Evolutionary conservation across 768 basidiomycete genomes (phyloP).

Genomic region (Dacryopinax spathularia): DNA sequence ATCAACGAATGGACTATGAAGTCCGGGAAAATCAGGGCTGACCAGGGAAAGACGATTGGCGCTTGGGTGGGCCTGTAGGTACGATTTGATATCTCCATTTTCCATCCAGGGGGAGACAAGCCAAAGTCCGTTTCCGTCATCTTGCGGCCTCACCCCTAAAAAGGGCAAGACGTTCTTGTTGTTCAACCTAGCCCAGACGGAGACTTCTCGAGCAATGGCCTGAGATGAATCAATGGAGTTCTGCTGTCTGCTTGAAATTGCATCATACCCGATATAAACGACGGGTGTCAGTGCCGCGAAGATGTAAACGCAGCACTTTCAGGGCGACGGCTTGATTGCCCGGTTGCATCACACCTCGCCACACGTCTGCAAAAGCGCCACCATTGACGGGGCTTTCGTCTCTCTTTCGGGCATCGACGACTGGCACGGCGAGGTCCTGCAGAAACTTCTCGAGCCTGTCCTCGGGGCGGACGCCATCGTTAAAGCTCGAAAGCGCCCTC

Average conservation of each 20-base stretch:
- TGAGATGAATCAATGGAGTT: neutral
- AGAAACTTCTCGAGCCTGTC: neutral
- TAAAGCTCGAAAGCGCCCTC: too few relatives aligned
- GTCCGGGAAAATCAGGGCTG: neutral
- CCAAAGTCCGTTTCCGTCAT: neutral
- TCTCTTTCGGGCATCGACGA: neutral
- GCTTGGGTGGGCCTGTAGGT: neutral
- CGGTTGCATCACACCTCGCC: neutral
- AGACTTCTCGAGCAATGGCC: neutral
- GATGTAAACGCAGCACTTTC: neutral
- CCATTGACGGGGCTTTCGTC: neutral
- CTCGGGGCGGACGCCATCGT: neutral
- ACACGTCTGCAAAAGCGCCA: neutral
- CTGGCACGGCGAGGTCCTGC: neutral
- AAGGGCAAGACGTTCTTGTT: neutral
- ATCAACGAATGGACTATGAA: neutral
- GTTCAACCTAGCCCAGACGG: neutral
- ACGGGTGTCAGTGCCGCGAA: neutral
- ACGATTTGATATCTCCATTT: neutral
- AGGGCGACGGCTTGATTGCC: neutral
- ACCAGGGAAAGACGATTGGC: neutral
- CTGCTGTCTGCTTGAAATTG: neutral
- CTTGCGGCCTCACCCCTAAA: neutral
- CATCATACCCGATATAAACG: neutral
- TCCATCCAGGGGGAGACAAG: conserved; percentile 1